Conservation (phyloP, 2,329 filamentous ascomycete genomes). For the Hortaea werneckii region DNA sequence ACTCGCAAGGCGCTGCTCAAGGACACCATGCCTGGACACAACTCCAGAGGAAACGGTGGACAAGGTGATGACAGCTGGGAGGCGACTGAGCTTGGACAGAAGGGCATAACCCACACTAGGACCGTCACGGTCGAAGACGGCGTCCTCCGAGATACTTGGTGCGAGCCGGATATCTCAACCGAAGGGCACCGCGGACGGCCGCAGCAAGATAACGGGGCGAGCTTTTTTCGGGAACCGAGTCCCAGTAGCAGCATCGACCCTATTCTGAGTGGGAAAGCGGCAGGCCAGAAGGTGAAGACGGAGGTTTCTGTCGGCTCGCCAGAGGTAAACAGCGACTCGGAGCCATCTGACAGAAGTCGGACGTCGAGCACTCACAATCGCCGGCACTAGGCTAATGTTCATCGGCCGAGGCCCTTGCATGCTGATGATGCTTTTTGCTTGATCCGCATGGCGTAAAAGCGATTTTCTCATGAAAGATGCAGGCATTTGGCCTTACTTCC, state of each 20-base stretch:
- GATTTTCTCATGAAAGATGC: too few species aligned
- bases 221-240: constrained; percentile 3
- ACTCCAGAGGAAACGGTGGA: background rate
- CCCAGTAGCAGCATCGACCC: constrained; percentile 7
- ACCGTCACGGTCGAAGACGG: constrained; percentile 17
- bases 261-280: constrained; percentile 5
- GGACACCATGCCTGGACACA: constrained; percentile 19
- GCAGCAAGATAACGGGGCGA: background rate
- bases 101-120: constrained; percentile 20
- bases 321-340: background rate
- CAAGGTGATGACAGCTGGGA: constrained; percentile 8
- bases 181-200: background rate
- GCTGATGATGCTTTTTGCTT: too few species aligned
- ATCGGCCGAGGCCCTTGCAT: too few species aligned
- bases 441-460: too few species aligned
- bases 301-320: constrained; percentile 5
- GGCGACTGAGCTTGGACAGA: constrained; percentile 9
- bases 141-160: constrained; percentile 6
- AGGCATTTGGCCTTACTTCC: too few species aligned
- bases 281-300: constrained; percentile 3
- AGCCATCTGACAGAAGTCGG: background rate
- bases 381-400: background rate
- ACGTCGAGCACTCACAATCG: background rate
- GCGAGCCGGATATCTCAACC: background rate
- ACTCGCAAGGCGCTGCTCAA: constrained; percentile 47